Base-by-base conservation (phyloP, 306 rosid genomes). In the Pachyrhizus erosus region DNA sequence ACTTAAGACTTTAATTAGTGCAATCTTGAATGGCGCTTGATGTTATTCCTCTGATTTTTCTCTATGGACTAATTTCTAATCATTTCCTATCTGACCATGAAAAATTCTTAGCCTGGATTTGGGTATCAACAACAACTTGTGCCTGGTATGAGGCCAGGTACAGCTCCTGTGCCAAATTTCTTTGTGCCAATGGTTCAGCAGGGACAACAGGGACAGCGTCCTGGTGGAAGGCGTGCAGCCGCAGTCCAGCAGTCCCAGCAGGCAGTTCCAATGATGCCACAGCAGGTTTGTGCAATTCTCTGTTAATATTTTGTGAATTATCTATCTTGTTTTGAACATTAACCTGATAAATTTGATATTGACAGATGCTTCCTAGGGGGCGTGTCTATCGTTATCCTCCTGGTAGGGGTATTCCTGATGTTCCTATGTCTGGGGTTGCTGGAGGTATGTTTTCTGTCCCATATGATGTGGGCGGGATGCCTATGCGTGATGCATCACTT, bases 81-180 rank as follows among this genome's bases (percentile, higher is more conserved):
- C 9, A 46, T 46, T 88, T 70, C 73, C 13, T 48, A 21, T 31
- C 80, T 48, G 55, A 51, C 45, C 67, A 77, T 66, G 60, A 6
- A 49, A 18, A 49, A 15, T 78, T 76, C 85, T 84, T 90, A 96
- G 99, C 91, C 98, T 83, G 99, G 98, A 68, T 96, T 93, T 80
- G 99, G 99, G 66, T 96, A 93, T 89, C 99, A 96, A 72, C 99
- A 96, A 86, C 99, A 96, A 77, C 98, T 96, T 81, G 93, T 96
- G 51, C 99, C 99, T 24, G 98, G 99, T 31, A 96, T 96, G 94
- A 96, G 99, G 87, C 99, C 99, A 51, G 99, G 97, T 65, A 98
- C 92, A 74, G 96, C 89, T 40, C 97, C 96, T n/a, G 93, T 93
- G 91, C 96, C 97, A 78, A 96, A 96, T 83, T 96, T 91, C 85